These are phyloP conservation scores for Thinopyrum obtusiflorum DNA, from an alignment of 202 grass and related monocot genomes.

Conservation along the genomic window DNA sequence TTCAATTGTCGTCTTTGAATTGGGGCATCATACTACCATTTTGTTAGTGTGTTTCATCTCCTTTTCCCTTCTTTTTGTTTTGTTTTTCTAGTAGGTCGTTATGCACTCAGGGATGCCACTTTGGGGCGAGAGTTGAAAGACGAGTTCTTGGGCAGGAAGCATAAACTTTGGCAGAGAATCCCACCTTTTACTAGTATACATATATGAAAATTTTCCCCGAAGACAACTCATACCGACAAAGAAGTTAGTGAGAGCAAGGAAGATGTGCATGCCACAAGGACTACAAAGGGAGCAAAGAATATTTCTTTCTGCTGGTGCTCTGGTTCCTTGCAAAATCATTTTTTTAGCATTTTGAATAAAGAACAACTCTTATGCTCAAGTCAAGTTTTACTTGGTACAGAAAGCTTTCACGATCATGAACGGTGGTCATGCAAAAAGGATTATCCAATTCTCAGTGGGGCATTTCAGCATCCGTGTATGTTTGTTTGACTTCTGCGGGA, in stretches of 20 bases:
- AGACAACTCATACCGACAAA: slow-evolving; percentile 34
- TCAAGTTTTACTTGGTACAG: slow-evolving; percentile 18
- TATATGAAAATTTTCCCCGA: slow-evolving; percentile 29
- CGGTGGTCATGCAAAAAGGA: slow-evolving; percentile 19
- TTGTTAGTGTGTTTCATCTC: slow-evolving; percentile 16
- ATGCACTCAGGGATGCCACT: slow-evolving; percentile 32
- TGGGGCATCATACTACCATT: slow-evolving; percentile 14
- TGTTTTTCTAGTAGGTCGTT: slow-evolving; percentile 21
- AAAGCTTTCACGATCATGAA: slow-evolving; percentile 21
- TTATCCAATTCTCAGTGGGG: slow-evolving; percentile 20
- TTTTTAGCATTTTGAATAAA: slow-evolving; percentile 20
- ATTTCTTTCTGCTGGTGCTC: slow-evolving; percentile 24
- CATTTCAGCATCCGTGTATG: slow-evolving; percentile 13
- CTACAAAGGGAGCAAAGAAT: slow-evolving; percentile 38
- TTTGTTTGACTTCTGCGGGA: slow-evolving; percentile 38
- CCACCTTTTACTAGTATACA: slow-evolving; percentile 35
- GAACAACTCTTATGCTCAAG: background rate
- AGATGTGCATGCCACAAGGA: slow-evolving; percentile 25
- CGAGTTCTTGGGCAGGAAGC: slow-evolving; percentile 32
- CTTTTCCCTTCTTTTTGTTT: slow-evolving; percentile 11
- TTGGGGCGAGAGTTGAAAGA: slow-evolving; percentile 42
- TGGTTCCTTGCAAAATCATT: slow-evolving; percentile 24
- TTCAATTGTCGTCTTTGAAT: background rate
- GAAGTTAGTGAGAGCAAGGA: slow-evolving; percentile 25
- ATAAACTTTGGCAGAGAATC: slow-evolving; percentile 57